phyloP scores from a whole-genome alignment of 257 asterid genomes.

The Solanum dulcamara region DNA sequence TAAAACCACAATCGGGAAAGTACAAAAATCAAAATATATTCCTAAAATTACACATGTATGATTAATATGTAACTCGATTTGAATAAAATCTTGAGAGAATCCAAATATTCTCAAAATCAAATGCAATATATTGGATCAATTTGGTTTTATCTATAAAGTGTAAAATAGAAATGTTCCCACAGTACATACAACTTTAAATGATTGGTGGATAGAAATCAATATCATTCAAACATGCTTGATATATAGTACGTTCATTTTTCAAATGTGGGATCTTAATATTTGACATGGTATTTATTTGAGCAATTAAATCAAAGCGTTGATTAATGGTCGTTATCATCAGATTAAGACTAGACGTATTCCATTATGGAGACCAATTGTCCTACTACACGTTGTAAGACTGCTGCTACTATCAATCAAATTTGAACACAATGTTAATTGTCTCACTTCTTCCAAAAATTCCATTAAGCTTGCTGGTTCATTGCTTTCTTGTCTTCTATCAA shows the following conservation, averaged over 20 bases:
- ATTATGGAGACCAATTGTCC: neutral
- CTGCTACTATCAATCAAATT: neutral
- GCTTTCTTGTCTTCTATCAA: neutral
- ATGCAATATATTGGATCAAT: neutral
- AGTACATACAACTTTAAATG: neutral
- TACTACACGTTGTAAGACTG: neutral
- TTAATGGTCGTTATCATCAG: neutral
- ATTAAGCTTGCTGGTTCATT: neutral
- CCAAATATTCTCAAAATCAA: neutral
- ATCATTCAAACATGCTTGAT: neutral
- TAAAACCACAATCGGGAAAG: neutral
- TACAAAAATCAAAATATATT: neutral
- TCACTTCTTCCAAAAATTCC: neutral
- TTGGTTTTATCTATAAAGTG: neutral
- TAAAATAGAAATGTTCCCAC: neutral
- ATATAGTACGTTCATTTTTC: neutral
- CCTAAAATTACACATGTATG: neutral
- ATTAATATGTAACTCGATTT: neutral
- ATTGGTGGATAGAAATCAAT: neutral
- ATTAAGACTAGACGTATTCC: neutral
- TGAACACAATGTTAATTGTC: neutral
- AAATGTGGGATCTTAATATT: neutral
- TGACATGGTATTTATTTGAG: neutral
- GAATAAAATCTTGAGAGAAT: neutral
- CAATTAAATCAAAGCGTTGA: neutral